phyloP scores from a whole-genome alignment of 2,329 filamentous ascomycete genomes.

The Cordyceps javanica region DNA sequence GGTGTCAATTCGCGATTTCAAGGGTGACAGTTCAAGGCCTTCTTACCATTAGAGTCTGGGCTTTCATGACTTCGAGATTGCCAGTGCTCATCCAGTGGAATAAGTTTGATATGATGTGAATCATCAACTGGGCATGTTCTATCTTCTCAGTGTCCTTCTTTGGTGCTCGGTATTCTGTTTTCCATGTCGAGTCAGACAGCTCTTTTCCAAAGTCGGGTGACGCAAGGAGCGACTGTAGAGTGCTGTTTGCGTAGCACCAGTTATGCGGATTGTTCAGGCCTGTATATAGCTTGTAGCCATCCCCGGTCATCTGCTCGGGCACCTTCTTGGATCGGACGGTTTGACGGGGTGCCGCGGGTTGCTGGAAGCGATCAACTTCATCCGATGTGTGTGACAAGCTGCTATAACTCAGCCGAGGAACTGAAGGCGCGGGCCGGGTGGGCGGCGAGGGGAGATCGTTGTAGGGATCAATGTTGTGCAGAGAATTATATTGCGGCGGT shows the following conservation, averaged over 20 bases:
- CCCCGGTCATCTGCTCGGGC: slow-evolving; percentile 39
- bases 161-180: slow-evolving; percentile 60
- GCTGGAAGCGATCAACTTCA: slow-evolving; percentile 28
- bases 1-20: slow-evolving; percentile 19
- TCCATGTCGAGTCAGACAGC: slow-evolving; percentile 48
- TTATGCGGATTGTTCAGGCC: slow-evolving; percentile 76
- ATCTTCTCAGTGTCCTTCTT: slow-evolving; percentile 53
- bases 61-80: slow-evolving; percentile 44
- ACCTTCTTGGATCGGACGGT: slow-evolving; percentile 33
- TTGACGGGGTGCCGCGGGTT: slow-evolving; percentile 35
- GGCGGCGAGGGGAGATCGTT: slow-evolving; percentile 51
- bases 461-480: slow-evolving; percentile 34
- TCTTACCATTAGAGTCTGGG: slow-evolving; percentile 51
- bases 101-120: slow-evolving; percentile 52
- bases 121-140: slow-evolving; percentile 51
- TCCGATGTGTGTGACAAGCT: slow-evolving; percentile 51
- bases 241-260: slow-evolving; percentile 91
- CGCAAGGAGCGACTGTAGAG: slow-evolving; percentile 74
- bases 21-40: not conserved
- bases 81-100: slow-evolving; percentile 51
- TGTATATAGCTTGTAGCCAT: slow-evolving; percentile 31
- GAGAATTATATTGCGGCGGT: slow-evolving; percentile 22
- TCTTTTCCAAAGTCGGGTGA: slow-evolving; percentile 63
- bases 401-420: slow-evolving; percentile 70
- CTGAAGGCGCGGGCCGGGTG: slow-evolving; percentile 59